Conservation (phyloP, 2,329 filamentous ascomycete species). For the Aspergillus tamarii region DNA sequence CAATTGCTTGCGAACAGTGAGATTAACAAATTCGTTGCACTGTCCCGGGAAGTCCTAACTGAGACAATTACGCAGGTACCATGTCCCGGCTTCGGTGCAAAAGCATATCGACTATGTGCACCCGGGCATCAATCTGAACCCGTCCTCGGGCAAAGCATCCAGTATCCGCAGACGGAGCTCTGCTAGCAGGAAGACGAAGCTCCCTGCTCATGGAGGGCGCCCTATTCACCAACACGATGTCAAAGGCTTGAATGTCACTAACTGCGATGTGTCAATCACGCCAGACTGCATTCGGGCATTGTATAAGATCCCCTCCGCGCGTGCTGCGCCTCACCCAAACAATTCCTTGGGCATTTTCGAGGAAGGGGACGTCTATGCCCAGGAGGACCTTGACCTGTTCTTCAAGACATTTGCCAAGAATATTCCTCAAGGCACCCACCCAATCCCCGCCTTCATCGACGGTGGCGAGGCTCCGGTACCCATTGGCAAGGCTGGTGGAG, state of each 20-base stretch:
- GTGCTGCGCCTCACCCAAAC: conserved; percentile 3
- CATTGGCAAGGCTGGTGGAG: background rate
- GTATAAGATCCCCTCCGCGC: conserved; percentile 7
- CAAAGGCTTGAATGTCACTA: background rate
- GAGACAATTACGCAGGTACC: background rate
- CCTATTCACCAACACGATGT: background rate
- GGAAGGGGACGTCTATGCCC: conserved; percentile 12
- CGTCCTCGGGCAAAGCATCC: background rate
- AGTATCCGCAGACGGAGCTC: background rate
- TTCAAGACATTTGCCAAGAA: conserved; percentile 2
- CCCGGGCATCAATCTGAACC: background rate
- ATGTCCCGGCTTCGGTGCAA: background rate
- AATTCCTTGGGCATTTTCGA: conserved; percentile 13
- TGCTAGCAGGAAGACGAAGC: background rate
- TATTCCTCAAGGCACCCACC: conserved; percentile 10
- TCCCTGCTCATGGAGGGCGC: background rate
- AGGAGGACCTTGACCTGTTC: conserved; percentile 12
- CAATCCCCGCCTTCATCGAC: conserved; percentile 10
- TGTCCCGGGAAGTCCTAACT: background rate
- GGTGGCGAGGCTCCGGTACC: conserved; percentile 5
- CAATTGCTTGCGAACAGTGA: conserved; percentile 47
- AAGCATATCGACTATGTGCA: conserved; percentile 12
- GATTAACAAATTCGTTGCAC: background rate
- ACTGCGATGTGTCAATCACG: conserved; percentile 6
- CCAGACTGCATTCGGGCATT: conserved; percentile 9